Conservation (phyloP, 768 basidiomycete genomes). For the Boletus sp. region DNA sequence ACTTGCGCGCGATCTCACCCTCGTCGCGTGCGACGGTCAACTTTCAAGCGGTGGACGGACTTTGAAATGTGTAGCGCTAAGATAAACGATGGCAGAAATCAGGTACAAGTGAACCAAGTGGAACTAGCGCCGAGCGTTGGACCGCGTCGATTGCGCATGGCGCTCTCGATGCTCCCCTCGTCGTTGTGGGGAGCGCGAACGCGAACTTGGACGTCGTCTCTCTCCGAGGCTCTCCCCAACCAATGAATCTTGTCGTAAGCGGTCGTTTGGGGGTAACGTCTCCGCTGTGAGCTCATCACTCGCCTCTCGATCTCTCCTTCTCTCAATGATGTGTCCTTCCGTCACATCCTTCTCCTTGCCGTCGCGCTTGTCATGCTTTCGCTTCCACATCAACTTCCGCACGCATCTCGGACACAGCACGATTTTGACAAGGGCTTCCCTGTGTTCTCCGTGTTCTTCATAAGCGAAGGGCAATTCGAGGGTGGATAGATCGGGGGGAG, state of each 20-base stretch:
- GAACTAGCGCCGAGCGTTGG: not conserved
- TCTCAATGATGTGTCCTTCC: not conserved
- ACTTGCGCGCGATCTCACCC: not conserved
- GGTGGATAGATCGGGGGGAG: conserved; percentile 50
- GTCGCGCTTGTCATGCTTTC: conserved; percentile 56
- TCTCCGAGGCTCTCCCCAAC: not conserved
- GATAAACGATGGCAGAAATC: not conserved
- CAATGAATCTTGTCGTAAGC: not conserved
- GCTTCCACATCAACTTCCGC: conserved; percentile 85
- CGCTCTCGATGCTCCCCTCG: not conserved
- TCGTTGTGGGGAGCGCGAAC: conserved; percentile 28
- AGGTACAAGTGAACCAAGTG: not conserved
- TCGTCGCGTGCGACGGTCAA: not conserved
- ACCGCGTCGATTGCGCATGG: not conserved
- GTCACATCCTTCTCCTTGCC: conserved; percentile 1
- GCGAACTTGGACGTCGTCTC: conserved; percentile 19
- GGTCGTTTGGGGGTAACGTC: not conserved
- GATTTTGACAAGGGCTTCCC: conserved; percentile 86
- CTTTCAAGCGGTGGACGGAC: conserved; percentile 13
- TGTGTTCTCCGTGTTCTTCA: conserved; percentile 68
- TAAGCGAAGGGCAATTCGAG: conserved; percentile 92
- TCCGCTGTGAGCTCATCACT: not conserved
- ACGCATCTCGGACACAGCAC: conserved; percentile 78
- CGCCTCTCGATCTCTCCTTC: not conserved
- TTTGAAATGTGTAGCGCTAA: conserved; percentile 11